A percentile compares a stretch with the other conserved stretches of the same genome.
These are phyloP conservation scores for Salix suchowensis DNA, from an alignment of 345 rosid genomes.

Conservation along the genomic window DNA sequence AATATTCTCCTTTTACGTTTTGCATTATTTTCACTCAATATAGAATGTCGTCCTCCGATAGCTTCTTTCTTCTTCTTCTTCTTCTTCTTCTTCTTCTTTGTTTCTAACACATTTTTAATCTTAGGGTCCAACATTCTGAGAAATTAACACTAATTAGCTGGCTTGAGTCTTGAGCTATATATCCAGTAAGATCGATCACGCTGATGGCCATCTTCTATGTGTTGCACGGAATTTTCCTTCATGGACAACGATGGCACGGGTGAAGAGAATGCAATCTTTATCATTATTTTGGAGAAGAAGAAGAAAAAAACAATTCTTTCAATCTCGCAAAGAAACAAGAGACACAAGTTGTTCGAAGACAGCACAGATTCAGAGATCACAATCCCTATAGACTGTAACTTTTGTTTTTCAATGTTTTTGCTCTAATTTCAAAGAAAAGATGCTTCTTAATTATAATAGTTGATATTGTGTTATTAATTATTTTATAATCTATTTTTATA, in stretches of 20 bases:
- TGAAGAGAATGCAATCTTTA: not conserved
- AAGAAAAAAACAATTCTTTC: too few relatives aligned
- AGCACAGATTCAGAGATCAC: not conserved
- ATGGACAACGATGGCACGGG: not conserved
- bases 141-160: too few relatives aligned
- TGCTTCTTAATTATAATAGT: not conserved
- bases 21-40: not conserved
- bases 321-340: not conserved
- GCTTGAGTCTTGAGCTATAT: not conserved
- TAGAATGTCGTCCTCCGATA: not conserved
- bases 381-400: not conserved
- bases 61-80: too few relatives aligned
- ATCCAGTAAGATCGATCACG: not conserved
- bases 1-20: too few relatives aligned
- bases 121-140: too few relatives aligned
- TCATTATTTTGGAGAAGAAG: not conserved
- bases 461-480: too few relatives aligned
- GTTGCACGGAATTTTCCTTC: not conserved
- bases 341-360: not conserved
- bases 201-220: not conserved
- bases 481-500: too few relatives aligned
- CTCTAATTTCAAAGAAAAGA: not conserved
- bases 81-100: too few relatives aligned
- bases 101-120: not conserved
- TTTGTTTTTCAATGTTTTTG: not conserved